These are phyloP conservation scores for Pseudozyma flocculosa DNA, from an alignment of 1,284 basidiomycete species.

Conservation along the genomic window DNA sequence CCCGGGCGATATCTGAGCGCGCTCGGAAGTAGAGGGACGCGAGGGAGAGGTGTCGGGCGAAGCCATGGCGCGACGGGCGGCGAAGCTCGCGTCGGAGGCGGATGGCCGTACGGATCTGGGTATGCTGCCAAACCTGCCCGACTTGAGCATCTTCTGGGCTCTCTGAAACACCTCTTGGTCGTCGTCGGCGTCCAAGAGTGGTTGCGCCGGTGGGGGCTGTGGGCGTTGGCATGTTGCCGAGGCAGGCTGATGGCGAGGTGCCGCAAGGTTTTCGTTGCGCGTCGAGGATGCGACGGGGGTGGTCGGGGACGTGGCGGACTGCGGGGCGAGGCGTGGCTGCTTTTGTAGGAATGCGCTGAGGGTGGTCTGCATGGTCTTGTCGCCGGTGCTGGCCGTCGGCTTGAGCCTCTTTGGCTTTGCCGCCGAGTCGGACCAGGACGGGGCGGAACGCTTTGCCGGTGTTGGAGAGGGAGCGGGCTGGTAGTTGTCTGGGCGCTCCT, in stretches of 20 bases:
- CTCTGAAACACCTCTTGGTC: slow-evolving; percentile 22
- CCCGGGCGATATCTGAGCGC: no score
- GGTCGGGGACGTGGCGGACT: not conserved
- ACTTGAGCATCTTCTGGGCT: slow-evolving; percentile 14
- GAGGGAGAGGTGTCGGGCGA: no score
- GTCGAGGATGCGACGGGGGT: not conserved
- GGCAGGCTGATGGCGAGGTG: no score
- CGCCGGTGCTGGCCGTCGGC: not conserved
- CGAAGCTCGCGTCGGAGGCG: slow-evolving; percentile 2
- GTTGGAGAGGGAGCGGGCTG: not conserved
- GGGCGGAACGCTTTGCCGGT: not conserved
- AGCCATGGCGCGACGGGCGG: not conserved
- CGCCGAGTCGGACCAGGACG: not conserved
- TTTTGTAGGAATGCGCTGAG: not conserved
- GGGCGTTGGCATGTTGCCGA: not conserved
- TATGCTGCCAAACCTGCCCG: slow-evolving; percentile 21
- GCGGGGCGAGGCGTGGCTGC: not conserved
- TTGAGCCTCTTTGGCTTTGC: not conserved
- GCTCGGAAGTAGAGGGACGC: no score
- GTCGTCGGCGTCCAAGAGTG: not conserved
- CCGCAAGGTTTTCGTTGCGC: not conserved
- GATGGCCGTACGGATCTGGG: slow-evolving; percentile 14
- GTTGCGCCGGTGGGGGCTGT: not conserved
- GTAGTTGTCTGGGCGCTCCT: not conserved
- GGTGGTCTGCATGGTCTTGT: not conserved